Evolutionary conservation across 495 filamentous ascomycete genomes (phyloP).

Genomic region (Xeromyces bisporus): DNA sequence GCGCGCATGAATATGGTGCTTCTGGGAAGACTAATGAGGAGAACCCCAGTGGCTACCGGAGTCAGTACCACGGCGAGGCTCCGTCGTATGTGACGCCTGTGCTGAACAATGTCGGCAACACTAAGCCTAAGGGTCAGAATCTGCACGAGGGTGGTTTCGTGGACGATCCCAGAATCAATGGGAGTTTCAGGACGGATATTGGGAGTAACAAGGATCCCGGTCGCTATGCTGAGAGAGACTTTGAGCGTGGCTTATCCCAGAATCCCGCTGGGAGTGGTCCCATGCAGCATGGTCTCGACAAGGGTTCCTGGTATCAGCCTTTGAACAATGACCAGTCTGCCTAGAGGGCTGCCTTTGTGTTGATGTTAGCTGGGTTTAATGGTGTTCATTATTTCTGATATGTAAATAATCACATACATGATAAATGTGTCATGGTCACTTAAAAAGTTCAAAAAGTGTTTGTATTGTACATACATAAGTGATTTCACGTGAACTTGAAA

Average conservation of each 20-base stretch:
- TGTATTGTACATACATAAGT: too few species aligned
- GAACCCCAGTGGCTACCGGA: constrained; percentile 13
- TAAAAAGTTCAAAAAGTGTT: too few species aligned
- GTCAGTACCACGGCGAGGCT: constrained; percentile 19
- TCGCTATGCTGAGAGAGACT: constrained; percentile 32
- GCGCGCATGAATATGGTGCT: constrained; percentile 10
- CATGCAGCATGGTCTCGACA: constrained; percentile 6
- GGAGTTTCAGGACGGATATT: constrained; percentile 42
- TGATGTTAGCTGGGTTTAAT: neutral
- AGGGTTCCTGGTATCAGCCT: constrained; percentile 23
- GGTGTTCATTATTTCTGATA: too few species aligned
- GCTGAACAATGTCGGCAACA: constrained; percentile 11
- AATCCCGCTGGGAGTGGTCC: neutral
- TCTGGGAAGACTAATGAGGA: constrained; percentile 6
- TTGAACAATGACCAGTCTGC: constrained; percentile 29
- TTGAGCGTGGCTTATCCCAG: constrained; percentile 24
- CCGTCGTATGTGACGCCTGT: constrained; percentile 30
- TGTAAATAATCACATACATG: too few species aligned
- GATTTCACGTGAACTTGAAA: neutral
- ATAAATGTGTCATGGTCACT: too few species aligned
- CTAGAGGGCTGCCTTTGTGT: too few species aligned
- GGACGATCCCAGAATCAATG: constrained; percentile 31
- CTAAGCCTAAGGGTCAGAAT: constrained; percentile 39
- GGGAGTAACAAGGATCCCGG: constrained; percentile 45
- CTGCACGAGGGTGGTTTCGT: constrained; percentile 38